Evolutionary conservation across 148 eudicot genomes (phyloP).

Genomic region (Talinum fruticosum): DNA sequence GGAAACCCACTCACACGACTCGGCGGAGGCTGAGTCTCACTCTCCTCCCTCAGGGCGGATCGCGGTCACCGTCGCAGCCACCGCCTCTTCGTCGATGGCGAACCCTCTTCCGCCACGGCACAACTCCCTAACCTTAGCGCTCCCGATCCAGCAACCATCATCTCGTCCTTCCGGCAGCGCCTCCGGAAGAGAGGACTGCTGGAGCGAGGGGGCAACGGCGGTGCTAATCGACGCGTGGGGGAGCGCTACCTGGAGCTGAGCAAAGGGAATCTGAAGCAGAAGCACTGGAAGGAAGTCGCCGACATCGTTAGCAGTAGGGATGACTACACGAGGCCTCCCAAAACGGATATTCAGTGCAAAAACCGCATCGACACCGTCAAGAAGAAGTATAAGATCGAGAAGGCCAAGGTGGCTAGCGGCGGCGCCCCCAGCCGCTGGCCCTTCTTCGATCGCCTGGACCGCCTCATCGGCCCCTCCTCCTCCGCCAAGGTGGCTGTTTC

Average conservation of each 20-base stretch:
- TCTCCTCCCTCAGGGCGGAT: constrained; percentile 35
- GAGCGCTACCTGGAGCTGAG: constrained; percentile 66
- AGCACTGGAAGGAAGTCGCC: constrained; percentile 87
- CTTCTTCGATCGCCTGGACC: constrained; percentile 53
- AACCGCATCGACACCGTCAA: constrained; percentile 83
- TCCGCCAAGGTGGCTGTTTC: not conserved
- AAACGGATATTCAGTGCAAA: constrained; percentile 85
- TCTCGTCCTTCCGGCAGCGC: not conserved
- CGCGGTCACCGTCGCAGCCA: constrained; percentile 44
- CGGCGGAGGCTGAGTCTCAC: constrained; percentile 34
- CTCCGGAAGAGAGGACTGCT: constrained; percentile 64
- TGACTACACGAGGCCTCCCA: constrained; percentile 40
- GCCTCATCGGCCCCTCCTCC: constrained; percentile 50
- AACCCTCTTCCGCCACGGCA: constrained; percentile 22
- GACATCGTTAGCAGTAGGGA: constrained; percentile 57
- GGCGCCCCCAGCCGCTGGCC: constrained; percentile 55
- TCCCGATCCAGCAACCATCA: constrained; percentile 48
- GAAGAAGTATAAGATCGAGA: constrained; percentile 70
- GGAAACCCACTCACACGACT: constrained; percentile 47
- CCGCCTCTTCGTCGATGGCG: constrained; percentile 23
- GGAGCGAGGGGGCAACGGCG: constrained; percentile 86
- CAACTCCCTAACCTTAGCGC: constrained; percentile 46
- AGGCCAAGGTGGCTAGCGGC: constrained; percentile 45
- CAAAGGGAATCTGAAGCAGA: constrained; percentile 84
- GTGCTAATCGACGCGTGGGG: constrained; percentile 88